Evolutionary conservation across 2,329 filamentous ascomycete species (phyloP).

Genomic region (Penicillium polonicum): DNA sequence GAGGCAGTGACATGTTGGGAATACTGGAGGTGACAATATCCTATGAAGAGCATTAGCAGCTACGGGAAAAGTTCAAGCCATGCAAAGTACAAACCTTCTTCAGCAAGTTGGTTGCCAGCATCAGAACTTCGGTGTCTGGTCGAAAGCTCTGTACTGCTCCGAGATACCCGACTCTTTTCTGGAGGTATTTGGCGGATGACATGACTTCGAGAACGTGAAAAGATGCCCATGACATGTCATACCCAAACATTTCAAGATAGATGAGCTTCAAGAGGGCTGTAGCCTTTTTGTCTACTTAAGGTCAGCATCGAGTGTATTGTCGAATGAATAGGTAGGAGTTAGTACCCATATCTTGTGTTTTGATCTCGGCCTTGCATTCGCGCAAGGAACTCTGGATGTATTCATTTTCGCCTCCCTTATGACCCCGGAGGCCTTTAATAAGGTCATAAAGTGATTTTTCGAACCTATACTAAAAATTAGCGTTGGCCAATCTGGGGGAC

Average conservation of each 20-base stretch:
- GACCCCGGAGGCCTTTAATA: constrained; percentile 90
- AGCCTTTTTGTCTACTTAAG: constrained; percentile 76
- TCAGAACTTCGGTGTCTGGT: constrained; percentile 91
- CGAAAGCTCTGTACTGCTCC: constrained; percentile 95
- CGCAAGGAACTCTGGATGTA: constrained; percentile 92
- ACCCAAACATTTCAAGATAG: constrained; percentile 97
- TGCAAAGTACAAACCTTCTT: constrained; percentile 67
- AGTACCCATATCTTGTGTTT: constrained; percentile 84
- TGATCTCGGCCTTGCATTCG: constrained; percentile 93
- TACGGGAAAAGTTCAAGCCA: neutral
- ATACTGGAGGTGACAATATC: constrained; percentile 65
- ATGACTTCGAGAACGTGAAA: constrained; percentile 99
- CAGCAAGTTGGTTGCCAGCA: constrained; percentile 93
- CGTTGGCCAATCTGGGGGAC: neutral
- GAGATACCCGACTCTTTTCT: constrained; percentile 93
- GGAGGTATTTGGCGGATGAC: constrained; percentile 90
- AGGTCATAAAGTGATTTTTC: constrained; percentile 99
- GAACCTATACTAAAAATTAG: constrained; percentile 63
- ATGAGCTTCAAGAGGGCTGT: constrained; percentile 93
- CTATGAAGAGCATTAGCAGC: constrained; percentile 27
- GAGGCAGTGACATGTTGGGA: constrained; percentile 78
- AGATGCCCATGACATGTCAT: constrained; percentile 99
- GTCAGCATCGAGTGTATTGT: constrained; percentile 9
- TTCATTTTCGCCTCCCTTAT: constrained; percentile 91
- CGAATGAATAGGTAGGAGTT: constrained; percentile 3